Base-by-base conservation (phyloP, 805 yeast genomes). In the Saturnispora diversa region DNA sequence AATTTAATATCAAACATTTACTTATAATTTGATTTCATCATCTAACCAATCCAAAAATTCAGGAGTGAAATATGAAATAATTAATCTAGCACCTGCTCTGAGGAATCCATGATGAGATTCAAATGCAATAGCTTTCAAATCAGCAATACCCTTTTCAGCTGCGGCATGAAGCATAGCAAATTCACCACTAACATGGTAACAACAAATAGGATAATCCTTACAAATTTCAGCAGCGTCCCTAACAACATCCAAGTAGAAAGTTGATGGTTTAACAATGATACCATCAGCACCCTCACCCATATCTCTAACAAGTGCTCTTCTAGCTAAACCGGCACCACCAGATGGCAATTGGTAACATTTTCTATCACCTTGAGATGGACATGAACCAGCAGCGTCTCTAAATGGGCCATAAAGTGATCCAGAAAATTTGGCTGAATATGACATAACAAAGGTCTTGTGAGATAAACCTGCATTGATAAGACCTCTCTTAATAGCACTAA, bases 101-200 rank as follows among this genome's bases (percentile, higher is more conserved):
- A 90, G 70, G 55, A 84, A 80, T 1, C 98, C 97, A 47, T 84
- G 71, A 52, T 92, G 95, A 35, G 92, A 67, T 65, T 92, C 98
- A 53, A 83, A 84, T 0, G 87, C 75, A 70, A 77, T 62, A 43
- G 77, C 62, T 63, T 84, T 81, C 62, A 92, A 72, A 60, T 90
- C 97, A 45, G 81, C 84, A 45, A 88, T 73, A 28, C 94, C 94
- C 69, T 87, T 87, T 55, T 87, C 97, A 23, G 97, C 97, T 39
- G 96, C 97, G 6, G 98, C 98, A 57, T 88, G 95, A 48, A 92
- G 63, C 98, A 92, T 92, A 24, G 97, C 97, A 56, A 75, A 92
- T 64, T 92, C 98, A 30, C 98, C 98, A 58, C 90, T 78, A 19
- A 92, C 98, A 62, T 92, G 98, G 63, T 92, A 92, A 21, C 94